Conservation (phyloP, 768 basidiomycete species). For the Agaricus subrufescens region DNA sequence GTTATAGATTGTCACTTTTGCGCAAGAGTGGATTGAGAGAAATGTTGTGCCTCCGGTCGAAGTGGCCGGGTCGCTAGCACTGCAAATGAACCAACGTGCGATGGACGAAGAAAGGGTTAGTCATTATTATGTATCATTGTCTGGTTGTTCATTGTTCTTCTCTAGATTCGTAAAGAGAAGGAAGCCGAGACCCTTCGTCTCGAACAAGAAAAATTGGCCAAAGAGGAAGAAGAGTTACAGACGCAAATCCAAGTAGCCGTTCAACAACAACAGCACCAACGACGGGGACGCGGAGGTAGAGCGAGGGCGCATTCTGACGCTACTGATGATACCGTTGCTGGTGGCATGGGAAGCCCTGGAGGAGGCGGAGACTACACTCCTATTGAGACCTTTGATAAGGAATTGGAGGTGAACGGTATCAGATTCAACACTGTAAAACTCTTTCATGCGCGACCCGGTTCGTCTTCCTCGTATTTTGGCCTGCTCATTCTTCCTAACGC, state of each 20-base stretch:
- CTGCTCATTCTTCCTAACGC: neutral
- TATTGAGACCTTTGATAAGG: constrained; percentile 55
- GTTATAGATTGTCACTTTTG: constrained; percentile 55
- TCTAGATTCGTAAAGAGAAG: constrained; percentile 48
- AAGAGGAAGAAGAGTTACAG: constrained; percentile 54
- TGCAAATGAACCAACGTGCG: constrained; percentile 74
- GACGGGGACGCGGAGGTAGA: constrained; percentile 44
- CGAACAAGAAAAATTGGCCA: constrained; percentile 45
- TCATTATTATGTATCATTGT: neutral
- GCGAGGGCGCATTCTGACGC: constrained; percentile 67
- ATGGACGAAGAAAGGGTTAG: constrained; percentile 62
- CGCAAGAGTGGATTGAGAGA: constrained; percentile 66
- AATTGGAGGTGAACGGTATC: constrained; percentile 56
- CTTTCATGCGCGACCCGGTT: constrained; percentile 69
- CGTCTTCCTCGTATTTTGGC: constrained; percentile 12
- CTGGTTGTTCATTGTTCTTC: neutral
- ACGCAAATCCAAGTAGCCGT: constrained; percentile 50
- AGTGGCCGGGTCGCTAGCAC: constrained; percentile 62
- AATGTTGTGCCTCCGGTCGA: constrained; percentile 56
- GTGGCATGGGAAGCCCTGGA: neutral
- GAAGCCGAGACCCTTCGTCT: constrained; percentile 52
- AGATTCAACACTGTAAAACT: constrained; percentile 62
- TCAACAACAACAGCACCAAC: constrained; percentile 16
- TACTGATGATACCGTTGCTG: constrained; percentile 35
- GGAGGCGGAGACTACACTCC: constrained; percentile 37